Base-by-base conservation (phyloP, 345 rosid species). In the Syzygium aromaticum region DNA sequence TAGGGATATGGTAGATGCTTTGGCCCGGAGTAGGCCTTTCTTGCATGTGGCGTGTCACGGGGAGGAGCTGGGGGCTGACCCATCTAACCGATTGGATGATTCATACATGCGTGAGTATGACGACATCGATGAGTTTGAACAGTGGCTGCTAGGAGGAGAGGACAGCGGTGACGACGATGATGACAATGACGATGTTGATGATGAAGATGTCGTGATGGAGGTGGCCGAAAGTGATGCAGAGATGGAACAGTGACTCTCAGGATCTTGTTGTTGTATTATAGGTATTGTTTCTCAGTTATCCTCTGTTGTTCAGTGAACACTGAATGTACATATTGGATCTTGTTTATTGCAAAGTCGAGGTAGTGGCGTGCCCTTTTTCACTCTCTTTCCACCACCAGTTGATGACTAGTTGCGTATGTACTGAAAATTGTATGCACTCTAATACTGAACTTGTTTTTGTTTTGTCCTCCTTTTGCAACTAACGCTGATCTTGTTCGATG, bases 1-100 rank as follows among this genome's bases (percentile, higher is more conserved):
- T 87, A 93, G 98, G 89, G 97, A 94, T 77, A 92, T 93, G 80
- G 93, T 95, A 83, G 98, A 97, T 91, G 98, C 95, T 84, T 93
- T 97, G 88, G 97, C 95, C 15, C 94, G 95, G 89, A 95, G 90
- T 87, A 92, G 99, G 77, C 96, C 96, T 12, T 90, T 89, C 92
- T 90, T 97, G 90, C 94, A 89, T 12, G 96, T 97, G 61, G 91
- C 92, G 11, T 92, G 93, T 89, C 94, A 88, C 25, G 98, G 95
- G 30, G 98, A 96, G 90, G 99, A 97, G 89, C 94, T 97, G 3
- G 97, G 95, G 30, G 84, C 88, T 5, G 94, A 95, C 84, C 95
- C 89, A 33, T 93, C 93, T 93, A 93, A 94, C 86, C 94, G 89
- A 87, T 84, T 89, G 51, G 95, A 94, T 85, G 94, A 89, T 51